Evolutionary conservation across 2,329 filamentous ascomycete species (phyloP), one percentile per base, ranked within the genome.

Genomic region (Arthrobotrys iridis): DNA sequence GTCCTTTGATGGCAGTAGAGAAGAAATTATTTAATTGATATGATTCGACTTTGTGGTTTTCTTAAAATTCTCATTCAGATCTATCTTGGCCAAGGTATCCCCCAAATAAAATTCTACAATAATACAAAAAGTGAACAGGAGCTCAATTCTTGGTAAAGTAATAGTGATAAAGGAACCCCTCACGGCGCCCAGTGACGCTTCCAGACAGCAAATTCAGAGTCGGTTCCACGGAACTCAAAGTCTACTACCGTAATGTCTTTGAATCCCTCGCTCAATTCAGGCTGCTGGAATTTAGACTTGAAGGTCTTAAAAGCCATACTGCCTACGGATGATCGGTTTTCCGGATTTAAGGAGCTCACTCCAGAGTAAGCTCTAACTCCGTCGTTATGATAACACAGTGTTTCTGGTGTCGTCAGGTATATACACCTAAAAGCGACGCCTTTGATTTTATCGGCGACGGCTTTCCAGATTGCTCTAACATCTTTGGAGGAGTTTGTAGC

Each of bases 401-500:
- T 85, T 24, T 88, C 82, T 0, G 89, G 85, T 10, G 93, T 90
- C 59, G 89, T 91, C 83, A 99, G 95, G 82, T 91, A 90, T 7
- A 98, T 85, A 80, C 94, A 96, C 50, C 94, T 90, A 78, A 97
- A 91, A 1, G 91, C 90, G 1, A 96, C 85, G 2, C 87, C 84
- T 79, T 88, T 83, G 37, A 59, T 8, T 79, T 90, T 90, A 77
- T 86, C 86, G 15, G 93, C 93, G 28, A 98, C 83, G 24, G 87
- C 84, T 30, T 92, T 83, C 94, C 94, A 98, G 74, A 91, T 83
- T n/a, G 87, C 86, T 77, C 95, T 87, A 22, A 90, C 92, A 60
- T 92, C 90, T 8, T 85, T 81, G 82, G 96, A 91, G 28, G 93
- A 88, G 81, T 99, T 99, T n/a, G 95, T 98, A 82, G 97, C 98